Evolutionary conservation across 208 protist species (phyloP), one percentile per base, ranked within the genome.

Genomic region (Trypanosoma conorhini): DNA sequence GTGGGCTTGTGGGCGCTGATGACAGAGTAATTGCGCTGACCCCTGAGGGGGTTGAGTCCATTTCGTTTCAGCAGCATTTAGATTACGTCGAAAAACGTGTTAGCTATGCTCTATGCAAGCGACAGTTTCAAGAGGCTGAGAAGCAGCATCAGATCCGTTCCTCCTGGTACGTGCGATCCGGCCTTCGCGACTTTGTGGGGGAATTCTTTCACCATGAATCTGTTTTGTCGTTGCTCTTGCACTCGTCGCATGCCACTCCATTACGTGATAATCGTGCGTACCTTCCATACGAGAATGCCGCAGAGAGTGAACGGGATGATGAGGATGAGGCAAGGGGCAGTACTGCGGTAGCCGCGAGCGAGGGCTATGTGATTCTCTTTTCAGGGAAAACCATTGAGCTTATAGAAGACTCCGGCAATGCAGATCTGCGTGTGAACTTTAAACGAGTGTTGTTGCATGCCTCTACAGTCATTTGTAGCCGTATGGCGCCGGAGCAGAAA

Each of bases 401-500:
- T 26, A 67, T 93, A 21, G 76, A 82, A 48, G 61, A 68, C 13
- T 71, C 59, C 58, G 79, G 77, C 31, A 75, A 83, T 74, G 58
- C 69, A 15, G 58, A 80, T 66, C 54, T 88, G 22, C 66, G 75
- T 57, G 50, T 54, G 9, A 62, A 84, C 48, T 89, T 93, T 67
- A 66, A 67, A n/a, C 19, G 66, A 30, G 81, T 83, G 19, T 52
- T 93, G 31, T 63, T 89, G 65, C 66, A 81, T 50, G 84, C 87
- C 19, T 74, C 72, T 48, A 81, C 84, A 13, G 84, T 93, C 15
- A 81, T 93, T 26, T 93, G 87, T 68, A 90, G 87, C 56, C 87
- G 87, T 44, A 88, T 83, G 35, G 69, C 87, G 12, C 87, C 87
- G 48, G 67, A 86, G 42, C 84, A 88, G 63, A 93, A 93, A 77